phyloP scores from a whole-genome alignment of 495 filamentous ascomycete species.

The Tuber microsphaerosporum region DNA sequence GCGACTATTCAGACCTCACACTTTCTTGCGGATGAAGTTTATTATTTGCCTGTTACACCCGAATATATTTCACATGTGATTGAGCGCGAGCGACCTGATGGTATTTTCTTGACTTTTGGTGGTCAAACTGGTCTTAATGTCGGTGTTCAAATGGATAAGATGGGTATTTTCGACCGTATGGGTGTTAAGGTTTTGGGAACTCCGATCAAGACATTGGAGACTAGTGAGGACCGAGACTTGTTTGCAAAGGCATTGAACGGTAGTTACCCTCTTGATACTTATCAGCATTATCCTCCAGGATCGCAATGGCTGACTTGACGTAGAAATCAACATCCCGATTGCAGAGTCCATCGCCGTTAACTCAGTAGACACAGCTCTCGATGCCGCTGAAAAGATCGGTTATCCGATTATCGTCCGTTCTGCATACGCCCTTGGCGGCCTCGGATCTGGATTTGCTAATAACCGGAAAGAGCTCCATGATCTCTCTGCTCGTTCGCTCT shows the following conservation, averaged over 20 bases:
- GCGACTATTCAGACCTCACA: conserved; percentile 98
- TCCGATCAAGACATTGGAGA: conserved; percentile 85
- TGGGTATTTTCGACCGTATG: conserved; percentile 90
- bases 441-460: conserved; percentile 94
- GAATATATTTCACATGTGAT: conserved; percentile 97
- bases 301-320: not conserved
- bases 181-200: conserved; percentile 92
- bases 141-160: conserved; percentile 93
- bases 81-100: conserved; percentile 87
- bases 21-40: conserved; percentile 91
- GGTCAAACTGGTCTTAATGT: conserved; percentile 95
- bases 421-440: conserved; percentile 88
- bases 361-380: conserved; percentile 82
- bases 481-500: conserved; percentile 83
- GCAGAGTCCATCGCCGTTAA: conserved; percentile 87
- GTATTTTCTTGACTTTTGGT: conserved; percentile 94
- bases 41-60: conserved; percentile 92
- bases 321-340: conserved; percentile 92
- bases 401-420: conserved; percentile 97
- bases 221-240: conserved; percentile 90
- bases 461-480: conserved; percentile 89
- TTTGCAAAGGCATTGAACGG: conserved; percentile 76
- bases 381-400: conserved; percentile 75
- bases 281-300: not conserved
- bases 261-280: conserved; percentile 9